Evolutionary conservation across 768 basidiomycete species (phyloP).

Genomic region (Gyrodon lividus): DNA sequence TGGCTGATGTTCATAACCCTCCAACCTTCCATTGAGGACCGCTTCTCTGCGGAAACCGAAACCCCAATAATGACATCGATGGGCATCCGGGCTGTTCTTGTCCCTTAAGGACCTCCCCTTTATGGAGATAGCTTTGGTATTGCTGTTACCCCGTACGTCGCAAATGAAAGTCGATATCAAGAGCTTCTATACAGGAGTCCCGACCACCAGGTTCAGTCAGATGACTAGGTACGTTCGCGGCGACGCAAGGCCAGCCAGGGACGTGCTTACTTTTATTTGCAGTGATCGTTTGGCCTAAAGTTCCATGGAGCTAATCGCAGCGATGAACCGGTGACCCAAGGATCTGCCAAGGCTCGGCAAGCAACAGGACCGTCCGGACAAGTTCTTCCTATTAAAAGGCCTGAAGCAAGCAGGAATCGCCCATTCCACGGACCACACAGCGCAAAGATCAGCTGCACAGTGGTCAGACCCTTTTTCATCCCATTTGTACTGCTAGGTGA

Average conservation of each 20-base stretch:
- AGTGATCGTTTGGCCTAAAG: background rate
- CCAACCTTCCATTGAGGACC: background rate
- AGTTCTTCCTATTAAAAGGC: constrained; percentile 9
- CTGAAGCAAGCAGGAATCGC: background rate
- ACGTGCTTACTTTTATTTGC: background rate
- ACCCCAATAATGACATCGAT: background rate
- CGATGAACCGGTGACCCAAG: constrained; percentile 1
- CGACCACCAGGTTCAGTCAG: background rate
- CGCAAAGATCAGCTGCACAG: constrained; percentile 20
- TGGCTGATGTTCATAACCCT: background rate
- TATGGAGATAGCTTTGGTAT: constrained; percentile 2
- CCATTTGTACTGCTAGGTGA: constrained; percentile 28
- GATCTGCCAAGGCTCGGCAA: background rate
- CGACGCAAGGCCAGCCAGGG: background rate
- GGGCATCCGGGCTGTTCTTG: background rate
- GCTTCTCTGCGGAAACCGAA: constrained; percentile 2
- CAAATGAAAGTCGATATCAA: constrained; percentile 2
- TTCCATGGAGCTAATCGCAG: background rate
- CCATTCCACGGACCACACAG: constrained; percentile 4
- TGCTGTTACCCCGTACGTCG: background rate
- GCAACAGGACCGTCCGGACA: background rate
- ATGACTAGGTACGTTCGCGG: background rate
- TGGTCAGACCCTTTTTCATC: constrained; percentile 29
- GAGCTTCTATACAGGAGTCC: background rate
- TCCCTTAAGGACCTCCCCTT: constrained; percentile 4